Conservation (phyloP, 306 rosid genomes). For the Cucurbita moschata region DNA sequence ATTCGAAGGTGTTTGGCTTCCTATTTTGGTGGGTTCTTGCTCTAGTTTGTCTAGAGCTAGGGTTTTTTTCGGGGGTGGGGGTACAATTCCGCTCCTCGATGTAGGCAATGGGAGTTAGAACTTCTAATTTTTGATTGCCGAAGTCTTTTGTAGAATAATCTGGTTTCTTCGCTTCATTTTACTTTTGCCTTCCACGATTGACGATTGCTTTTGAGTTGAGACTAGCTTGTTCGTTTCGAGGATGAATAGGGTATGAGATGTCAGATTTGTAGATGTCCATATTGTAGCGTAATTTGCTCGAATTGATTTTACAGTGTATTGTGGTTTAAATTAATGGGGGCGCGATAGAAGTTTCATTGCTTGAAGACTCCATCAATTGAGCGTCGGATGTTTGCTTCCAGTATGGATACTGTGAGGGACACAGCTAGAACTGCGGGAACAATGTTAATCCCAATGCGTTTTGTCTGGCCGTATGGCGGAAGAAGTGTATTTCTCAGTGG, state of each 20-base stretch:
- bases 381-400: slow-evolving; percentile 35
- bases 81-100: neutral
- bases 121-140: slow-evolving; percentile 3
- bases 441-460: slow-evolving; percentile 65
- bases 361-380: slow-evolving; percentile 16
- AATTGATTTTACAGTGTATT: slow-evolving; percentile 15
- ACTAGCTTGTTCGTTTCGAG: neutral
- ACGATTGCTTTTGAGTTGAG: slow-evolving; percentile 1
- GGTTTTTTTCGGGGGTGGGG: slow-evolving; percentile 15
- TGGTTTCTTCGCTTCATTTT: neutral
- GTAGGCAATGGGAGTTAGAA: neutral
- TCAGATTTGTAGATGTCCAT: slow-evolving; percentile 7
- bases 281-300: slow-evolving; percentile 28
- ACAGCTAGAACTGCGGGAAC: slow-evolving; percentile 44
- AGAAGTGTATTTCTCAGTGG: slow-evolving; percentile 71
- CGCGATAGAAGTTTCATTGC: slow-evolving; percentile 22
- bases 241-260: neutral
- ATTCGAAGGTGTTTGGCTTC: slow-evolving; percentile 17
- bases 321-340: slow-evolving; percentile 16
- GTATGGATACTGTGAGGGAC: slow-evolving; percentile 55
- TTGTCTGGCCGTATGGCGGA: slow-evolving; percentile 95
- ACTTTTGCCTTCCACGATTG: neutral
- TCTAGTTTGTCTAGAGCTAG: slow-evolving; percentile 28
- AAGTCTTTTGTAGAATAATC: slow-evolving; percentile 2
- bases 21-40: slow-evolving; percentile 27